A percentile compares a stretch with the other conserved stretches of the same genome.
Conservation (phyloP, 768 basidiomycete species). For the Lactarius pseudohatsudake region DNA sequence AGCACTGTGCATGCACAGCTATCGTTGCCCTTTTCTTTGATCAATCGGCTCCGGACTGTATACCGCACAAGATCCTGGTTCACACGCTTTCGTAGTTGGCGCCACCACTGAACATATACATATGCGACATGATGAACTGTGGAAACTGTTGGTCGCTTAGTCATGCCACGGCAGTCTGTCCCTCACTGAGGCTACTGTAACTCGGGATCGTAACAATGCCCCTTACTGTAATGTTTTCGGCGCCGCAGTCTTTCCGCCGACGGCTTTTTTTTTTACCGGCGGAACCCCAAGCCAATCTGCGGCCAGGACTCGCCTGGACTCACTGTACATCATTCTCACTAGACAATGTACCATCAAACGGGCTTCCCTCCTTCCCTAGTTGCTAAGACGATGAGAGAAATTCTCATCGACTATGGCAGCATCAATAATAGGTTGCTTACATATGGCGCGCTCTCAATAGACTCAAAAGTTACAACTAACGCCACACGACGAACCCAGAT, state of each 20-base stretch:
- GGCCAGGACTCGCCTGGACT: too few relatives aligned
- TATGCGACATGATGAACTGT: neutral
- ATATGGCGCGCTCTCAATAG: neutral
- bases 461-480: neutral
- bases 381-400: constrained; percentile 12
- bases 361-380: neutral
- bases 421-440: neutral
- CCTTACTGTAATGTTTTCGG: neutral
- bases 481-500: neutral
- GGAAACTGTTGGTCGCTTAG: neutral
- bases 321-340: neutral
- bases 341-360: neutral
- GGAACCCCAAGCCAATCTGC: neutral
- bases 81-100: neutral
- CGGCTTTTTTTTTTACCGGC: neutral
- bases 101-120: neutral
- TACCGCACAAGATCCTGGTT: neutral
- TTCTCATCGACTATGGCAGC: neutral
- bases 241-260: neutral
- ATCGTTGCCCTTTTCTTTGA: constrained; percentile 1
- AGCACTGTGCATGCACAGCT: neutral
- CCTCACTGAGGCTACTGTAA: neutral
- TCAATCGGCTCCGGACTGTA: neutral
- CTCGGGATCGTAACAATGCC: neutral
- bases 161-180: neutral